A percentile compares a stretch with the other conserved stretches of the same genome.
Conservation (phyloP, 2,329 filamentous ascomycete species). For the Xylariales sp. region DNA sequence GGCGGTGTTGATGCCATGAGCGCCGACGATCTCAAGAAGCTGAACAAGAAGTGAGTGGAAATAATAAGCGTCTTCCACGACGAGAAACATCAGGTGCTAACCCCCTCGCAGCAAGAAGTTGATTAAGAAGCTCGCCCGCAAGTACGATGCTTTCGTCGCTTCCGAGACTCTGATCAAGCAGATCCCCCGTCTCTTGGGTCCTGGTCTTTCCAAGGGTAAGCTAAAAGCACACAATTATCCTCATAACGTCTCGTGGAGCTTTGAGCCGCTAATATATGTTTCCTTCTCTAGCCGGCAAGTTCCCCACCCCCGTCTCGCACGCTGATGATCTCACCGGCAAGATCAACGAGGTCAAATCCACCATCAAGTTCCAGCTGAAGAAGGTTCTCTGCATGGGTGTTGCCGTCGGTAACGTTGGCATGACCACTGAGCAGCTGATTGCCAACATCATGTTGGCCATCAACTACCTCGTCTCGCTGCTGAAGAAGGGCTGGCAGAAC, state of each 20-base stretch:
- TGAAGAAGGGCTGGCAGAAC: conserved; percentile 99
- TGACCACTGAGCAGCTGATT: conserved; percentile 93
- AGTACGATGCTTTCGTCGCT: conserved; percentile 99
- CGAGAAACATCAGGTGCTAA: too few species aligned
- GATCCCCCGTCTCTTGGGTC: conserved; percentile 98
- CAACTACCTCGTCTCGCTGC: conserved; percentile 98
- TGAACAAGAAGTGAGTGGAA: conserved; percentile 99
- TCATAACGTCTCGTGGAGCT: too few species aligned
- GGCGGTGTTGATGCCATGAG: conserved; percentile 98
- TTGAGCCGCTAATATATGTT: too few species aligned
- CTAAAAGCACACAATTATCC: too few species aligned
- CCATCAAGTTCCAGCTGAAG: conserved; percentile 99
- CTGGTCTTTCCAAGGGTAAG: conserved; percentile 93
- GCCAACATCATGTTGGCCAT: conserved; percentile 99
- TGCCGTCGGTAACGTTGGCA: conserved; percentile 96
- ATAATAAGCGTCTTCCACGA: too few species aligned
- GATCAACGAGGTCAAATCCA: conserved; percentile 99
- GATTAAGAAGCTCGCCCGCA: conserved; percentile 99
- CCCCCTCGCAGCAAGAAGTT: too few species aligned
- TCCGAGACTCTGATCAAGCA: conserved; percentile 99
- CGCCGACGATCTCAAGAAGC: conserved; percentile 98
- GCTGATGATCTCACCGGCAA: conserved; percentile 87
- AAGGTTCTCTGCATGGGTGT: conserved; percentile 99
- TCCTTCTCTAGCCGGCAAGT: conserved; percentile 80
- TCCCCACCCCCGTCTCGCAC: conserved; percentile 98